Evolutionary conservation across 805 yeast species (phyloP).

Genomic region (Wickerhamiella azymoides): DNA sequence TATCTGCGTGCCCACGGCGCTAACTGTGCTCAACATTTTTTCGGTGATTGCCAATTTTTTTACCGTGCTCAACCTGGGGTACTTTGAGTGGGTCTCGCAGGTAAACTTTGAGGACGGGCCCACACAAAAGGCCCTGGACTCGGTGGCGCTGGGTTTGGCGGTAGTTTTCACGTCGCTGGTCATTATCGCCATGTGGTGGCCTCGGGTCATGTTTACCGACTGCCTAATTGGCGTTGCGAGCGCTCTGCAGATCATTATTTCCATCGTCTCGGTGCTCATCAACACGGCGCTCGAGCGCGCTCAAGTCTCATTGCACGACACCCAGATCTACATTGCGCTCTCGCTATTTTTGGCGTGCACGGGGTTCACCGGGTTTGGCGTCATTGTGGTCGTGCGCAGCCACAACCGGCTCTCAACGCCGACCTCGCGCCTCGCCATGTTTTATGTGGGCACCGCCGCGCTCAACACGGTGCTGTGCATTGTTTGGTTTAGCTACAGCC

Average conservation of each 20-base stretch:
- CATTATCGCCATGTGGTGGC: slow-evolving; percentile 13
- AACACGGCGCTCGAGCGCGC: slow-evolving; percentile 6
- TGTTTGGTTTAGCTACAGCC: background rate
- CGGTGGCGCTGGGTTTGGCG: background rate
- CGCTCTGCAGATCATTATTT: slow-evolving; percentile 14
- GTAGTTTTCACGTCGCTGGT: slow-evolving; percentile 5
- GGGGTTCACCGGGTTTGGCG: slow-evolving; percentile 20
- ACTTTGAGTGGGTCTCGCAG: background rate
- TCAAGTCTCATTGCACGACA: slow-evolving; percentile 1
- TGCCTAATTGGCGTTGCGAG: slow-evolving; percentile 15
- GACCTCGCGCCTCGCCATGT: slow-evolving; percentile 13
- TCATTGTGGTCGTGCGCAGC: slow-evolving; percentile 15
- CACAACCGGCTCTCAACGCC: slow-evolving; percentile 17
- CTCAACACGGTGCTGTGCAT: slow-evolving; percentile 11
- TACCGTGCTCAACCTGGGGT: background rate
- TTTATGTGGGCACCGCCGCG: slow-evolving; percentile 9
- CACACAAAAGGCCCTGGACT: background rate
- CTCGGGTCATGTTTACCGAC: slow-evolving; percentile 16
- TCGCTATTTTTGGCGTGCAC: slow-evolving; percentile 16
- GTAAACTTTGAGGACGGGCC: background rate
- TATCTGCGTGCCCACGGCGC: background rate
- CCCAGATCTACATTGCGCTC: slow-evolving; percentile 15
- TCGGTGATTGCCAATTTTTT: background rate
- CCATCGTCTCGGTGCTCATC: slow-evolving; percentile 16
- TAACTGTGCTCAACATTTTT: background rate